Base-by-base conservation (phyloP, 148 eudicot genomes). In the Rheum nobile region DNA sequence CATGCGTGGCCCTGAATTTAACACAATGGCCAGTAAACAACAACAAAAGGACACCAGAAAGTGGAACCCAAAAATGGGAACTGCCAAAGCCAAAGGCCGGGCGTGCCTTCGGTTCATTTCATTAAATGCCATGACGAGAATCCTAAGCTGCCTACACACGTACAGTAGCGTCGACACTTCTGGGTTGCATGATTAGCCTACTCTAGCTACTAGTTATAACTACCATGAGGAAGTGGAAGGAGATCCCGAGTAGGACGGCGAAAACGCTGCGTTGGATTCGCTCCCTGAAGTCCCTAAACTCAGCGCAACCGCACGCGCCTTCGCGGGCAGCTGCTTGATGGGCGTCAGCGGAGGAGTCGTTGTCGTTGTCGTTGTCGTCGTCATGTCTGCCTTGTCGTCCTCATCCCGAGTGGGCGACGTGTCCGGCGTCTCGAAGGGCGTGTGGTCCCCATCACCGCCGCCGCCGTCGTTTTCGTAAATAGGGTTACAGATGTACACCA, bases 401-500 rank as follows among this genome's bases (percentile, higher is more conserved):
- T 13, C 28, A 3, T 59, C 67, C 17, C 83, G 79, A 0, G 97
- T 88, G 24, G 93, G 98, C 6, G 96, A 93, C 35, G 87, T 79
- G 8, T 82, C 90, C 0, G 96, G 98, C 1, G 96, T 93, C 79
- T 85, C 93, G 47, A 83, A 93, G 6, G 98, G 96, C 1, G 96
- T 90, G 39, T 82, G 88, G n/a, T 29, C 67, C 34, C 19, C 65
- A 52, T 42, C 76, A 34, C 88, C 71, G 34, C 14, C n/a, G 39
- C 67, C 57, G 31, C 12, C 74, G 2, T 78, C 85, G 1, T 83
- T 77, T 52, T 83, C 92, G 34, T 92, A 92, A 2, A 92, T 86
- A 24, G 98, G 98, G 59, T 92, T 92, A 2, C 87, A 92, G 14
- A 92, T 90, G 86, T 87, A 90, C 50, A 92, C 82, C 31, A 91